Conservation (phyloP, 2,329 filamentous ascomycete genomes). For the Mycosphaerelloides madeirae region DNA sequence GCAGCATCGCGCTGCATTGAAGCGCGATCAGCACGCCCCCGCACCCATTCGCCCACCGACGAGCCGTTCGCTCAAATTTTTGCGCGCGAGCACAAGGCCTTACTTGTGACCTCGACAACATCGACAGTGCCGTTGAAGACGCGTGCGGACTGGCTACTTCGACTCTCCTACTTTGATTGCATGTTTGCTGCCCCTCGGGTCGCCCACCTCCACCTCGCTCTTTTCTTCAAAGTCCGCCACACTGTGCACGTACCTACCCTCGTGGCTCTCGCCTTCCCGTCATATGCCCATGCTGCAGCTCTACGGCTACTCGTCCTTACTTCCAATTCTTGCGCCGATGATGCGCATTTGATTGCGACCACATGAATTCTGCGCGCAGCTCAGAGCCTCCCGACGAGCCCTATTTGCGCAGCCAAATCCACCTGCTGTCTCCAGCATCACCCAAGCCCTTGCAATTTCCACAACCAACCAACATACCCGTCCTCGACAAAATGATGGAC, state of each 20-base stretch:
- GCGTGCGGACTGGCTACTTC: too few relatives aligned
- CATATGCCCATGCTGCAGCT: background rate
- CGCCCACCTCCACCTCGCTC: too few relatives aligned
- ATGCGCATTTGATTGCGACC: slow-evolving; percentile 13
- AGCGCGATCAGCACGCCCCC: too few relatives aligned
- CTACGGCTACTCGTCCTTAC: background rate
- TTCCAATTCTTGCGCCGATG: slow-evolving; percentile 1
- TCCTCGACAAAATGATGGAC: slow-evolving; percentile 68
- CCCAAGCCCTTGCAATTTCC: slow-evolving; percentile 65
- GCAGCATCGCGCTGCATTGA: too few relatives aligned
- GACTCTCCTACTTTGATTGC: too few relatives aligned
- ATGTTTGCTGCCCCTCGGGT: too few relatives aligned
- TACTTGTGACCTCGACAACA: too few relatives aligned
- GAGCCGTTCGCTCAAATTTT: too few relatives aligned
- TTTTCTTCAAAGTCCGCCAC: too few relatives aligned
- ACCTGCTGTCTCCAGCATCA: slow-evolving; percentile 60
- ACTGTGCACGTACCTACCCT: background rate
- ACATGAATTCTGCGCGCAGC: slow-evolving; percentile 19
- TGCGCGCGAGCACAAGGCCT: too few relatives aligned
- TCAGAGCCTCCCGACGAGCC: slow-evolving; percentile 48
- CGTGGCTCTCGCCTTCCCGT: background rate
- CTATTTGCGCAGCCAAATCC: slow-evolving; percentile 59
- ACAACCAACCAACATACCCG: slow-evolving; percentile 63
- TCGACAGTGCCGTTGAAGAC: too few relatives aligned
- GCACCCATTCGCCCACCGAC: too few relatives aligned